Evolutionary conservation across 2,329 filamentous ascomycete genomes (phyloP).

Genomic region (Trichoderma afroharzianum): DNA sequence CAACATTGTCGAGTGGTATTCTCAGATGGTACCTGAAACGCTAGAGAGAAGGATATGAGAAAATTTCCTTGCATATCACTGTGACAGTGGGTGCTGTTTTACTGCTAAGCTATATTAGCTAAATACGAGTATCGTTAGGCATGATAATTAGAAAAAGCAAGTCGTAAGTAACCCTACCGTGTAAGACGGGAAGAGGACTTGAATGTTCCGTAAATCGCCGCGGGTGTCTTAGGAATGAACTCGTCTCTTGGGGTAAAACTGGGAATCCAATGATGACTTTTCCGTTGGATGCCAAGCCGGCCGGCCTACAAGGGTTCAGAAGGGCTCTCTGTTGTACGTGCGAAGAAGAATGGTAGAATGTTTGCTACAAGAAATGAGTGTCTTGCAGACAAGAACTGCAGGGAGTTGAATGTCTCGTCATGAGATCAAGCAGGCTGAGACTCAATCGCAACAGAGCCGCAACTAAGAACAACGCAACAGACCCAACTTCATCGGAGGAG

Average conservation of each 20-base stretch:
- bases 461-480: background rate
- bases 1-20: background rate
- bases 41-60: background rate
- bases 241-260: background rate
- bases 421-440: background rate
- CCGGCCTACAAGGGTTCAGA: background rate
- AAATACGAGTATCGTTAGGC: background rate
- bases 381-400: background rate
- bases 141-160: background rate
- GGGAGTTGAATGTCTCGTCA: background rate
- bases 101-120: background rate
- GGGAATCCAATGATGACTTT: background rate
- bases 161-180: background rate
- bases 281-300: background rate
- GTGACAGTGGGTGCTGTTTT: background rate
- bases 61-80: background rate
- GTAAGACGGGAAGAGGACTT: background rate
- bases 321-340: background rate
- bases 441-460: background rate
- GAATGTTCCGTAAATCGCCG: background rate
- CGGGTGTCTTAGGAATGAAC: background rate
- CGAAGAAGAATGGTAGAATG: background rate
- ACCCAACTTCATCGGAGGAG: background rate
- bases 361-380: background rate
- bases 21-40: conserved; percentile 2